phyloP scores from a whole-genome alignment of 1,284 basidiomycete species.

The Trichosporon inkin region DNA sequence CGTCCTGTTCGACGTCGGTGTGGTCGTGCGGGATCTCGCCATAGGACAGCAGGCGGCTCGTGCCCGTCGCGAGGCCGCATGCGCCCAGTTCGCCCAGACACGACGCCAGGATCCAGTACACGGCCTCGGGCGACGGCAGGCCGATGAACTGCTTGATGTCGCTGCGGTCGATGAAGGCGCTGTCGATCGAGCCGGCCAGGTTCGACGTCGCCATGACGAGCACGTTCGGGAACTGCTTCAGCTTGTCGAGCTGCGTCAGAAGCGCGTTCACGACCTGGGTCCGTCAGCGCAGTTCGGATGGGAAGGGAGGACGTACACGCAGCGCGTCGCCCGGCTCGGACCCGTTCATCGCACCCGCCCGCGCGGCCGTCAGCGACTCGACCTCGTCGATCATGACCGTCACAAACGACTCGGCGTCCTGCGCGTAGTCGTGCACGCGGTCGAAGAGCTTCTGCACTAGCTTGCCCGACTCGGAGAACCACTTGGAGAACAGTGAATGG shows the following conservation, averaged over 20 bases:
- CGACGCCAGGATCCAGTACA: slow-evolving; percentile 87
- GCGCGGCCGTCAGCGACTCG: slow-evolving; percentile 87
- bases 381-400: slow-evolving; percentile 97
- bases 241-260: slow-evolving; percentile 92
- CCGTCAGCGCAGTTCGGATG: neutral
- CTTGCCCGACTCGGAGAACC: slow-evolving; percentile 99
- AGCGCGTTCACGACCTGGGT: slow-evolving; percentile 91
- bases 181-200: slow-evolving; percentile 88
- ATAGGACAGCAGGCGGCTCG: slow-evolving; percentile 54
- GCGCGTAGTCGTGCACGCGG: slow-evolving; percentile 77
- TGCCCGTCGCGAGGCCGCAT: slow-evolving; percentile 63
- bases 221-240: slow-evolving; percentile 88
- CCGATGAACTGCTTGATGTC: slow-evolving; percentile 96
- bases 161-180: slow-evolving; percentile 92
- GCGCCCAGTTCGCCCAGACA: slow-evolving; percentile 75
- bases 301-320: slow-evolving; percentile 57
- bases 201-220: slow-evolving; percentile 97
- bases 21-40: neutral
- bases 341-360: slow-evolving; percentile 87
- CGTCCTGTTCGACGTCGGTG: neutral
- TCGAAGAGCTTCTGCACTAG: slow-evolving; percentile 91
- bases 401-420: slow-evolving; percentile 85
- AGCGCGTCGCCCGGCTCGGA: slow-evolving; percentile 95
- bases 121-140: slow-evolving; percentile 78
- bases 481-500: slow-evolving; percentile 89